phyloP scores from a whole-genome alignment of 768 basidiomycete genomes.

The Pleurotus ostreatus region DNA sequence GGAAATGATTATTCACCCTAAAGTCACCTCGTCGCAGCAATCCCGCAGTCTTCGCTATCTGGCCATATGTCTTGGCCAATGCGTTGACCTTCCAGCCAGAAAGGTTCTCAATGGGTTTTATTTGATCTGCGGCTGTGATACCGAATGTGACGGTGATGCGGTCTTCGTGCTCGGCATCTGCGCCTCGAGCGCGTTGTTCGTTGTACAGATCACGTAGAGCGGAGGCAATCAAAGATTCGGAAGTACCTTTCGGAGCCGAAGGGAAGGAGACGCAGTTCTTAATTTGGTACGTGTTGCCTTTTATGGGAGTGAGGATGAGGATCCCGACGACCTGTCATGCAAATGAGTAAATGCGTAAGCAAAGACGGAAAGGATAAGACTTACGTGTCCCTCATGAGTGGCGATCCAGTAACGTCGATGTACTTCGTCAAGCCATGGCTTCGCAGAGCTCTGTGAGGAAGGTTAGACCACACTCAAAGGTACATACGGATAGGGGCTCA shows the following conservation, averaged over 20 bases:
- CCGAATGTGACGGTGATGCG: constrained; percentile 38
- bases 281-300: constrained; percentile 44
- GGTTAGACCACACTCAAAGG: too few relatives aligned
- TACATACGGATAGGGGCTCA: constrained; percentile 14
- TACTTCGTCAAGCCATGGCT: constrained; percentile 52
- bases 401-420: constrained; percentile 60
- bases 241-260: constrained; percentile 48
- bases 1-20: constrained; percentile 25
- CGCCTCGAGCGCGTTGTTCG: neutral
- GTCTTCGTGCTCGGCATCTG: constrained; percentile 19
- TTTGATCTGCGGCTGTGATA: constrained; percentile 38
- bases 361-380: neutral
- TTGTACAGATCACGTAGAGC: constrained; percentile 37
- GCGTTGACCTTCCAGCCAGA: constrained; percentile 43
- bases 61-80: constrained; percentile 38
- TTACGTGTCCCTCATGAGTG: constrained; percentile 27
- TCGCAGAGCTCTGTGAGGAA: constrained; percentile 33
- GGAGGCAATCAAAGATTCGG: constrained; percentile 46
- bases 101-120: constrained; percentile 39
- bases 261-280: constrained; percentile 57
- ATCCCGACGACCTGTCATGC: constrained; percentile 36
- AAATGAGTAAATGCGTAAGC: neutral
- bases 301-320: constrained; percentile 49
- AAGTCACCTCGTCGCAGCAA: constrained; percentile 40
- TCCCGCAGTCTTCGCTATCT: constrained; percentile 33